Conservation (phyloP, 2,329 filamentous ascomycete genomes). For the Phialemoniopsis sp. region DNA sequence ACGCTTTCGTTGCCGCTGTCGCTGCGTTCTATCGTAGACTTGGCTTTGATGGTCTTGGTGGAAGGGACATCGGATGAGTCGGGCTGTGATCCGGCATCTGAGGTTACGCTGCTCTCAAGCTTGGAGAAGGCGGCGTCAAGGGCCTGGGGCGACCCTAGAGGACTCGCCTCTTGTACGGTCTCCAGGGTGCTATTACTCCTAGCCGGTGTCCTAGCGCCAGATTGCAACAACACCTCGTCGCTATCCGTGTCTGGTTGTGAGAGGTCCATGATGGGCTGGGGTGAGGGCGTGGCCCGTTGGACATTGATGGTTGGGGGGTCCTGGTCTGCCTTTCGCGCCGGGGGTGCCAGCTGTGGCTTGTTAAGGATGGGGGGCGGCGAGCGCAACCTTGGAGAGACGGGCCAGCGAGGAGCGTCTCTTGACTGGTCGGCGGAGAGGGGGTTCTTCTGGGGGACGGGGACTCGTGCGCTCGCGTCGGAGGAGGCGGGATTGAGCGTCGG, state of each 20-base stretch:
- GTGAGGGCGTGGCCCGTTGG: constrained; percentile 43
- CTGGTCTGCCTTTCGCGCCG: constrained; percentile 41
- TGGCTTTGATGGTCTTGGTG: constrained; percentile 38
- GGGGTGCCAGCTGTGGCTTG: constrained; percentile 35
- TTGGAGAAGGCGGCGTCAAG: constrained; percentile 45
- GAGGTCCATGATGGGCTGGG: constrained; percentile 34
- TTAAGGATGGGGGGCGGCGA: constrained; percentile 64
- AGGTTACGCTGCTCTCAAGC: constrained; percentile 42
- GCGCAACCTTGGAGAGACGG: constrained; percentile 70
- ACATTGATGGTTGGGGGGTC: constrained; percentile 50
- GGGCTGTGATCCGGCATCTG: constrained; percentile 32
- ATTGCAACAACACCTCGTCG: constrained; percentile 35
- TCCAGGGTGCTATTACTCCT: constrained; percentile 66
- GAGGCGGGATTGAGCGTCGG: constrained; percentile 59
- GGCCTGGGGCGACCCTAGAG: constrained; percentile 56
- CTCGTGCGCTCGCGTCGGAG: constrained; percentile 58
- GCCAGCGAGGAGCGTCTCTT: constrained; percentile 65
- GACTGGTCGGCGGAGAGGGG: constrained; percentile 39
- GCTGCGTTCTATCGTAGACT: constrained; percentile 38
- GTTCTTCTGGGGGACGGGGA: constrained; percentile 62
- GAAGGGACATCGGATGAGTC: constrained; percentile 30
- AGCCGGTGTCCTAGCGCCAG: constrained; percentile 56
- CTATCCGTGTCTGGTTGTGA: constrained; percentile 44
- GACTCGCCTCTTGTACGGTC: constrained; percentile 87
- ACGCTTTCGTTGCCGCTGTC: constrained; percentile 67